Evolutionary conservation across 2,329 filamentous ascomycete species (phyloP).

Genomic region (Helotiales sp.): DNA sequence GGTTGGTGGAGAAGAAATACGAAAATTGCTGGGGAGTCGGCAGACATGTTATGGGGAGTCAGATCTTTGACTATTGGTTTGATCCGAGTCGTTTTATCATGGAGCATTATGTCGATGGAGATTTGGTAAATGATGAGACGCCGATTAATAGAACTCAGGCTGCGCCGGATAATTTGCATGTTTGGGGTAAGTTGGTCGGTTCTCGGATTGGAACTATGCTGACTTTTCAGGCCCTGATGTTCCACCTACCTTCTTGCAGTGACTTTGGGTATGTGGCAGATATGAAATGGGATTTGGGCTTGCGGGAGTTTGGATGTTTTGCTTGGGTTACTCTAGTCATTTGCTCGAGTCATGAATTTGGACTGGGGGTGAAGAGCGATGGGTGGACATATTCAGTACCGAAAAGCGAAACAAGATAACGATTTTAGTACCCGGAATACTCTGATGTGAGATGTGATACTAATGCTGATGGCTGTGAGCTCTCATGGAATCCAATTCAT

Average conservation of each 20-base stretch:
- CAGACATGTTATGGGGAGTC: constrained; percentile 70
- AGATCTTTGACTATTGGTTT: constrained; percentile 73
- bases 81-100: constrained; percentile 67
- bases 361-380: neutral
- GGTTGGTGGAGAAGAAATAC: constrained; percentile 66
- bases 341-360: neutral
- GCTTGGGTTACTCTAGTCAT: neutral
- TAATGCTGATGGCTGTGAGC: neutral
- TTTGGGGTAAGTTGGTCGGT: constrained; percentile 39
- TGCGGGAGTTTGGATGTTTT: neutral
- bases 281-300: neutral
- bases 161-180: constrained; percentile 31
- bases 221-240: constrained; percentile 33
- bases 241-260: constrained; percentile 32
- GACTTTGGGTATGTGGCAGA: neutral
- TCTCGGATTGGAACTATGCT: constrained; percentile 5
- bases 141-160: constrained; percentile 28
- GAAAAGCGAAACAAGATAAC: neutral
- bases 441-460: neutral
- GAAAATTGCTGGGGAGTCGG: constrained; percentile 73
- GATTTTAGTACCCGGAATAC: neutral
- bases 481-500: too few species aligned
- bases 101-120: constrained; percentile 74
- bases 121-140: constrained; percentile 58
- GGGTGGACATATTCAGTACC: neutral